Percentiles rank a stretch among this genome's conserved stretches.
phyloP scores from a whole-genome alignment of 2,329 filamentous ascomycete genomes.

The Ascosphaera pollenicola region DNA sequence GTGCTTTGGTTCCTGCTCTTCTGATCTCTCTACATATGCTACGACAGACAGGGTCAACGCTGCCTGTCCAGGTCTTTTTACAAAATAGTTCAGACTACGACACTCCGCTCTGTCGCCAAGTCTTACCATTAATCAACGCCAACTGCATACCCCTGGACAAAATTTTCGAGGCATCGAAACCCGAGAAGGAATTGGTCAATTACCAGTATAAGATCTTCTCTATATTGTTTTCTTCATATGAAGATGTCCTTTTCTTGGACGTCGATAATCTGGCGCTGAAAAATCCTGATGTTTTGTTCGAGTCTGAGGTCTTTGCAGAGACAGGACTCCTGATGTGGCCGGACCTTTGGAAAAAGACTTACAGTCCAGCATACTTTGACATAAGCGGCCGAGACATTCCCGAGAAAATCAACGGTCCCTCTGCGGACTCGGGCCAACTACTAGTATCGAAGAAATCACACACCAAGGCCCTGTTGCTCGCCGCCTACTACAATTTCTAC shows the following conservation, averaged over 20 bases:
- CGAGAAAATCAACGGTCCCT: constrained; percentile 17
- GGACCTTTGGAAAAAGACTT: constrained; percentile 28
- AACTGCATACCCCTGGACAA: constrained; percentile 9
- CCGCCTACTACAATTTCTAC: constrained; percentile 33
- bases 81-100: constrained; percentile 11
- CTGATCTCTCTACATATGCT: constrained; percentile 15
- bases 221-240: constrained; percentile 35
- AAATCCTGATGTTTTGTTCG: constrained; percentile 25
- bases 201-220: constrained; percentile 37
- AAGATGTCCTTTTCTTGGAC: constrained; percentile 36
- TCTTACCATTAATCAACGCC: constrained; percentile 13
- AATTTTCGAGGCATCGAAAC: constrained; percentile 14
- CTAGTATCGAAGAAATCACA: constrained; percentile 28
- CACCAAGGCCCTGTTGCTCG: constrained; percentile 24
- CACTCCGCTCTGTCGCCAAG: constrained; percentile 10
- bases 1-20: constrained; percentile 12
- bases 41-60: constrained; percentile 11
- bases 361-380: constrained; percentile 21
- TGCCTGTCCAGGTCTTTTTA: constrained; percentile 19
- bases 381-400: constrained; percentile 20
- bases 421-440: constrained; percentile 28
- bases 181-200: constrained; percentile 34
- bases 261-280: constrained; percentile 31
- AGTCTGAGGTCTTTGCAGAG: constrained; percentile 28
- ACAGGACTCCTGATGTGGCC: constrained; percentile 35